Conservation (phyloP, 495 filamentous ascomycete genomes). For the Annulohypoxylon nitens region DNA sequence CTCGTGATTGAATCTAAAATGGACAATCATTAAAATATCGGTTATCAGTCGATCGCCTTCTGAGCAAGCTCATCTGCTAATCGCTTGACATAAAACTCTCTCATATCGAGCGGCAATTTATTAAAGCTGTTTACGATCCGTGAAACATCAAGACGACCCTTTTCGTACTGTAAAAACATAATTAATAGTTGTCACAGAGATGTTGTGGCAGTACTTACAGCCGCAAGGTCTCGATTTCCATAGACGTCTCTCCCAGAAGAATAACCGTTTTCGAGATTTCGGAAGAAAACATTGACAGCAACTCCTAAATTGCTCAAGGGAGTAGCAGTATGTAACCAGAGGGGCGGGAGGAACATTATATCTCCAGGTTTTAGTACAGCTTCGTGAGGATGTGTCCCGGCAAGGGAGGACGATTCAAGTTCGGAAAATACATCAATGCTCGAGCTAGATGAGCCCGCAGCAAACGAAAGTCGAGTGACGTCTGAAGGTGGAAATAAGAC, state of each 20-base stretch:
- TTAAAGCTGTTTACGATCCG: conserved; percentile 77
- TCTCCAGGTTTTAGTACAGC: conserved; percentile 76
- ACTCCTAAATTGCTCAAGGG: conserved; percentile 74
- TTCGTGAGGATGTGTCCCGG: conserved; percentile 74
- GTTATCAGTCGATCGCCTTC: conserved; percentile 27
- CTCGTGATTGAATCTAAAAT: too few species aligned
- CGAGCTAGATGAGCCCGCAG: conserved; percentile 83
- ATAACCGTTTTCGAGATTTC: conserved; percentile 75
- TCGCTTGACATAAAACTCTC: conserved; percentile 79
- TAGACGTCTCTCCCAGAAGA: conserved; percentile 85
- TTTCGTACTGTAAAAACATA: conserved; percentile 71
- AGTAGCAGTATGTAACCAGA: conserved; percentile 86
- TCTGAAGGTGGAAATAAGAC: conserved; percentile 84
- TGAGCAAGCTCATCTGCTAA: conserved; percentile 76
- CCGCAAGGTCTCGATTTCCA: conserved; percentile 85
- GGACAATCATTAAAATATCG: neutral
- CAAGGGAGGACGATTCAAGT: conserved; percentile 57
- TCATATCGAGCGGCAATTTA: conserved; percentile 73
- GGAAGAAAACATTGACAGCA: conserved; percentile 89
- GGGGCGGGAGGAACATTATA: conserved; percentile 81
- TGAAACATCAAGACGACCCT: conserved; percentile 77
- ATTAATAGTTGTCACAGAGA: too few species aligned
- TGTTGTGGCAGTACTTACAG: conserved; percentile 45
- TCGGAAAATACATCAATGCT: conserved; percentile 74
- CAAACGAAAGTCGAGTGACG: conserved; percentile 75